A percentile compares a stretch with the other conserved stretches of the same genome.
These are phyloP conservation scores for Dactylellina parvicollis DNA, from an alignment of 2,329 filamentous ascomycete genomes.

Conservation along the genomic window DNA sequence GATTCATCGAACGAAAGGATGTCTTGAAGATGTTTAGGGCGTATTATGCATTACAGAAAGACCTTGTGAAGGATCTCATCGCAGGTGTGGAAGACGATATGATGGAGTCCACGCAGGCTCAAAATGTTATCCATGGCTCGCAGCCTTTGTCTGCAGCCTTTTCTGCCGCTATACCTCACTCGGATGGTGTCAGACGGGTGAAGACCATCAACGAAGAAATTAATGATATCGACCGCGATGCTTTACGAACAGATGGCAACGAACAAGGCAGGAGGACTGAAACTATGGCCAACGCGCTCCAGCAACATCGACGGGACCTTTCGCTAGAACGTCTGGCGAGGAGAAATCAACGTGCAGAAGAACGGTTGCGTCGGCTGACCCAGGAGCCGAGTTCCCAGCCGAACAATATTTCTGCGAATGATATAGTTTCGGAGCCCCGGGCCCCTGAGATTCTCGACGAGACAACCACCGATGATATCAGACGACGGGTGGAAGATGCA, in stretches of 20 bases:
- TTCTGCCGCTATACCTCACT: slow-evolving; percentile 73
- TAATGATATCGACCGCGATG: slow-evolving; percentile 65
- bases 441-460: slow-evolving; percentile 26
- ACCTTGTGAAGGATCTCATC: slow-evolving; percentile 85
- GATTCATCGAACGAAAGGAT: slow-evolving; percentile 83
- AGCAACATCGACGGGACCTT: slow-evolving; percentile 33
- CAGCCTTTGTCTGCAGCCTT: slow-evolving; percentile 83
- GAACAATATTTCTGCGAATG: slow-evolving; percentile 17
- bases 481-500: slow-evolving; percentile 4
- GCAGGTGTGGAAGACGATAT: slow-evolving; percentile 80
- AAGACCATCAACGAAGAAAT: slow-evolving; percentile 73
- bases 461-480: neutral
- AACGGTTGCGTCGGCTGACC: slow-evolving; percentile 28
- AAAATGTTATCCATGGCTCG: slow-evolving; percentile 77
- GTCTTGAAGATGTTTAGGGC: slow-evolving; percentile 91
- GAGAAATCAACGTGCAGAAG: slow-evolving; percentile 35
- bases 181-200: slow-evolving; percentile 74
- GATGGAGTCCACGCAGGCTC: slow-evolving; percentile 77
- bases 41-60: slow-evolving; percentile 89
- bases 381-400: slow-evolving; percentile 14
- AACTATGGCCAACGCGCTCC: slow-evolving; percentile 42
- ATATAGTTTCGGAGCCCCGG: slow-evolving; percentile 16
- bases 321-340: slow-evolving; percentile 23
- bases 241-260: slow-evolving; percentile 45
- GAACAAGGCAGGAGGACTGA: slow-evolving; percentile 44